phyloP scores from a whole-genome alignment of 768 basidiomycete genomes.

The Rhodocollybia butyracea region DNA sequence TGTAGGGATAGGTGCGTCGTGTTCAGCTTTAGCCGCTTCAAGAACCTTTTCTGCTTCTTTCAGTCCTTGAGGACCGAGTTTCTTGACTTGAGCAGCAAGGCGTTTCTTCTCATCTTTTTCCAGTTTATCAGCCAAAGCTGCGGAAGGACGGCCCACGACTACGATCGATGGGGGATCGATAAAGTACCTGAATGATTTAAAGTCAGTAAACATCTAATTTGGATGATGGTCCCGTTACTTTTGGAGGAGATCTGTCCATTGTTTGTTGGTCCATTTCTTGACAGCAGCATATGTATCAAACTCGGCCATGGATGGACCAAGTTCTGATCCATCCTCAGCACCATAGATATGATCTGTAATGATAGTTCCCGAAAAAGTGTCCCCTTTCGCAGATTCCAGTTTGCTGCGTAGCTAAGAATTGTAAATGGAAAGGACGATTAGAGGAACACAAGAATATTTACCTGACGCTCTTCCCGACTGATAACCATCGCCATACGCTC shows the following conservation, averaged over 20 bases:
- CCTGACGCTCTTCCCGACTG: conserved; percentile 84
- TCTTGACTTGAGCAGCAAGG: conserved; percentile 61
- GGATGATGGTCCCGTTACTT: conserved; percentile 44
- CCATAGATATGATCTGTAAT: conserved; percentile 90
- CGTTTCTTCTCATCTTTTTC: conserved; percentile 80
- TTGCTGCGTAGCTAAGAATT: conserved; percentile 69
- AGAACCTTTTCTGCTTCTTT: conserved; percentile 63
- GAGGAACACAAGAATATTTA: conserved; percentile 22
- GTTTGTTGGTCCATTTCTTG: conserved; percentile 64
- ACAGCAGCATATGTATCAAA: conserved; percentile 68
- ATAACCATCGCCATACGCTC: conserved; percentile 84
- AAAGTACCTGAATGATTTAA: conserved; percentile 60
- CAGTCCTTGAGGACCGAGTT: conserved; percentile 80
- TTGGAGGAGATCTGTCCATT: conserved; percentile 76
- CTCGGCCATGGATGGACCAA: conserved; percentile 72
- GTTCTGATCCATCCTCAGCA: conserved; percentile 73
- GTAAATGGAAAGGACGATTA: conserved; percentile 7
- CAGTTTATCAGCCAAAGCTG: conserved; percentile 72
- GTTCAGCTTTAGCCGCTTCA: conserved; percentile 81
- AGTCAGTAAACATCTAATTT: background rate
- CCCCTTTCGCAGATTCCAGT: conserved; percentile 80
- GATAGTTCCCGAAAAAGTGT: conserved; percentile 70
- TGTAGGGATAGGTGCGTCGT: conserved; percentile 77
- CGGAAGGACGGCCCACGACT: conserved; percentile 88
- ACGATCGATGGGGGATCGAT: conserved; percentile 69